Evolutionary conservation across 1,139 yeast species (phyloP), one percentile per base, ranked within the genome.

Genomic region (Suhomyces yuchorum): DNA sequence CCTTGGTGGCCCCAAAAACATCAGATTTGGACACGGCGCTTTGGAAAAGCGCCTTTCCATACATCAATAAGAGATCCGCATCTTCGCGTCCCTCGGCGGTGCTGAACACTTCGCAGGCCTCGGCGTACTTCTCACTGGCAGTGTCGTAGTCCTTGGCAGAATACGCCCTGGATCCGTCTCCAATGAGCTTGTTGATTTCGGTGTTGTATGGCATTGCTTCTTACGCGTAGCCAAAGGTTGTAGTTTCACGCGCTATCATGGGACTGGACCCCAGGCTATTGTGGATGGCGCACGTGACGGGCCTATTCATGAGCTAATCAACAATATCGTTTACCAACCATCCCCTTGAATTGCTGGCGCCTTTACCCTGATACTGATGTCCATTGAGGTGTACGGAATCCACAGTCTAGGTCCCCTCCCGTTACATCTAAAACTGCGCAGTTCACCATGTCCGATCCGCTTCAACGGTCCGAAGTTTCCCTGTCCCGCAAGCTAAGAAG

Each of bases 41-140:
- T 55, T 85, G 87, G 65, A 86, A 91, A 37, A 93, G 69, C 1
- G 96, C 84, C 59, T 84, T 81, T 2, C 97, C 98, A 55, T 93
- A 90, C 33, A 87, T 65, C 54, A 79, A 81, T 57, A 91, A 71
- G 54, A 89, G 72, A 52, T 89, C 87, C 2, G 95, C 87, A 59
- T 87, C 87, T 45, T 81, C 81, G 17, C 80, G 81, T 17, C 77
- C 76, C 26, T 76, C 70, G 40, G 76, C 75, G 34, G 72, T 70
- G 40, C 82, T 76, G 56, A 68, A 77, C 37, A 64, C 50, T 51
- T 81, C 86, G 62, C 97, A 87, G 0, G 96, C 93, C 46, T 83
- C 82, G 0, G 89, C 92, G 54, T 87, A 88, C 48, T 74, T 72
- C 50, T 84, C 90, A 1, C 82, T 82, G 0, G 97, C 92, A 23